Evolutionary conservation across 495 filamentous ascomycete species (phyloP).

Genomic region (Hypoxylon perforatum): DNA sequence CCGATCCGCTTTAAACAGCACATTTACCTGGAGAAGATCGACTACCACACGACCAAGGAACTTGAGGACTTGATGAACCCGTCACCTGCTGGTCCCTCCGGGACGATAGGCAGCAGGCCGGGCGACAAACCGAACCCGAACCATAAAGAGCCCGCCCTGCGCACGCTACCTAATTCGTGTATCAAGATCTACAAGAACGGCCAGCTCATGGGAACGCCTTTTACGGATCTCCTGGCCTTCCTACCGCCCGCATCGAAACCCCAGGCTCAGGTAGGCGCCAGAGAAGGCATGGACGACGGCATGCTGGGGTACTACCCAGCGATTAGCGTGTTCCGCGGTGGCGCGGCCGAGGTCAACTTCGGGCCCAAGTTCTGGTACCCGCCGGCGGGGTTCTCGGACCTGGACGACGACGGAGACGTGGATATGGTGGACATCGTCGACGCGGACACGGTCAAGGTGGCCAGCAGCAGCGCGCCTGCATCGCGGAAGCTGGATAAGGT

Average conservation of each 20-base stretch:
- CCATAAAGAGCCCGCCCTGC: slow-evolving; percentile 74
- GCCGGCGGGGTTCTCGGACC: slow-evolving; percentile 63
- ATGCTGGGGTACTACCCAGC: slow-evolving; percentile 96
- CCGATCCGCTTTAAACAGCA: slow-evolving; percentile 93
- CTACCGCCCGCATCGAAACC: slow-evolving; percentile 89
- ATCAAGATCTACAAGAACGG: slow-evolving; percentile 96
- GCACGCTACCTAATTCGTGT: slow-evolving; percentile 85
- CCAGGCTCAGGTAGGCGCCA: slow-evolving; percentile 74
- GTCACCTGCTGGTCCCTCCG: slow-evolving; percentile 63
- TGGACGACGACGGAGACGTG: slow-evolving; percentile 54
- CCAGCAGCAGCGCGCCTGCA: slow-evolving; percentile 4
- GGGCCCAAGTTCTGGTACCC: slow-evolving; percentile 91
- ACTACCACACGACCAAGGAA: slow-evolving; percentile 88
- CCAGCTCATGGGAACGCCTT: slow-evolving; percentile 83
- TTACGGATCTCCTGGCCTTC: slow-evolving; percentile 89
- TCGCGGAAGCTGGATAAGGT: slow-evolving; percentile 47
- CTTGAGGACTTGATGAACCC: slow-evolving; percentile 88
- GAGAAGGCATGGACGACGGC: slow-evolving; percentile 89
- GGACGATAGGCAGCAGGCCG: slow-evolving; percentile 49
- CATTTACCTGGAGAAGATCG: slow-evolving; percentile 94
- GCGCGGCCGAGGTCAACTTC: slow-evolving; percentile 91
- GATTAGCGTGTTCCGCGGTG: slow-evolving; percentile 89
- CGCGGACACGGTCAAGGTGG: slow-evolving; percentile 40
- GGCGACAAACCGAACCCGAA: slow-evolving; percentile 71
- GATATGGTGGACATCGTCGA: slow-evolving; percentile 60